Percentiles rank a stretch among this genome's conserved stretches.
Evolutionary conservation across 768 basidiomycete species (phyloP).

Genomic region (Trametes maxima): DNA sequence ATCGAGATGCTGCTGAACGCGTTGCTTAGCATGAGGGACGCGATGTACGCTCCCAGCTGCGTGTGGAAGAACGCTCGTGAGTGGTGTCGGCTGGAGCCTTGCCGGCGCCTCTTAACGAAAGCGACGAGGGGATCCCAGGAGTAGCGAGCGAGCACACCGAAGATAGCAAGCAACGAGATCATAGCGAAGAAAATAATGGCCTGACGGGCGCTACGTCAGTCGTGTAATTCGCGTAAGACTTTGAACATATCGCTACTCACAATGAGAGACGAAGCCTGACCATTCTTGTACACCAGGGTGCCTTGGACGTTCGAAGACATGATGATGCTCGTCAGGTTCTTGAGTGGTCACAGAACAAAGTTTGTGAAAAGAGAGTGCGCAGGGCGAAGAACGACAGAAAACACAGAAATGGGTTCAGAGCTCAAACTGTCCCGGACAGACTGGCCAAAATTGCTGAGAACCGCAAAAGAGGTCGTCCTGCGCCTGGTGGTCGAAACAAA

Average conservation of each 20-base stretch:
- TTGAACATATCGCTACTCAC: slow-evolving; percentile 21
- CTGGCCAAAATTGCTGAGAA: slow-evolving; percentile 29
- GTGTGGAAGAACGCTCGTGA: slow-evolving; percentile 65
- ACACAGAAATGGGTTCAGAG: slow-evolving; percentile 24
- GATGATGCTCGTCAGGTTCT: slow-evolving; percentile 29
- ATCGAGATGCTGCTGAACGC: slow-evolving; percentile 55
- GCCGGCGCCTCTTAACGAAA: slow-evolving; percentile 24
- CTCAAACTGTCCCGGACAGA: slow-evolving; percentile 32
- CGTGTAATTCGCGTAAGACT: not conserved
- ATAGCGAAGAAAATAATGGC: slow-evolving; percentile 55
- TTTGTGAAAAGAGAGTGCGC: slow-evolving; percentile 26
- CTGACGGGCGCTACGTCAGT: slow-evolving; percentile 20
- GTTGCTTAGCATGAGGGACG: slow-evolving; percentile 62
- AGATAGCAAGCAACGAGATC: slow-evolving; percentile 54
- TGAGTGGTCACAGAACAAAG: slow-evolving; percentile 32
- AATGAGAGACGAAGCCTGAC: slow-evolving; percentile 26
- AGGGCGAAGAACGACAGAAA: slow-evolving; percentile 26
- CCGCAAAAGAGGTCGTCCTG: slow-evolving; percentile 43
- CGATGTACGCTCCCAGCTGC: slow-evolving; percentile 70
- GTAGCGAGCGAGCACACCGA: slow-evolving; percentile 51
- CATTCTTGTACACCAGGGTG: slow-evolving; percentile 29
- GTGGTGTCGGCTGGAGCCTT: slow-evolving; percentile 5
- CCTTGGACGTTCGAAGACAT: slow-evolving; percentile 17
- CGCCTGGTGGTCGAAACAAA: slow-evolving; percentile 38
- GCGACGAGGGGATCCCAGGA: slow-evolving; percentile 48